Conservation (phyloP, 1,284 basidiomycete species). For the Cutaneotrichosporon sp. region DNA sequence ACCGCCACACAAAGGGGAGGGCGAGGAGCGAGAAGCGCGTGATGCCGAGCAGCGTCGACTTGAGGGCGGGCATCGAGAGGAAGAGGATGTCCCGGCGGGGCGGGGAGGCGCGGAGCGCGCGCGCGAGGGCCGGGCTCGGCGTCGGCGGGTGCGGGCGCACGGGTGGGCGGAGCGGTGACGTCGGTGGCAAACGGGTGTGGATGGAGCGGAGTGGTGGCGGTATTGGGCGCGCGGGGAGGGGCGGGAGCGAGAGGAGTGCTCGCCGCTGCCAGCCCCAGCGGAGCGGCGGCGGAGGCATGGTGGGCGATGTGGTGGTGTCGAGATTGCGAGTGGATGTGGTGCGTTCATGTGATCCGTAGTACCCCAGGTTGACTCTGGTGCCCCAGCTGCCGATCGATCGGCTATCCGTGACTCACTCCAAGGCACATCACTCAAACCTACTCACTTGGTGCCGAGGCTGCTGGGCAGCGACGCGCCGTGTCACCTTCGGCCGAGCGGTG, state of each 20-base stretch:
- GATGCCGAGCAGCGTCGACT: constrained; percentile 52
- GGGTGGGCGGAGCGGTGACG: neutral
- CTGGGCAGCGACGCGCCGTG: neutral
- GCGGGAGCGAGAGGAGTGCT: neutral
- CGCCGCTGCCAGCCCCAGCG: constrained; percentile 5
- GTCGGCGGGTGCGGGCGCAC: neutral
- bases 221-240: neutral
- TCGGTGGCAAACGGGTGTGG: neutral
- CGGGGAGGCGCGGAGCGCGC: constrained; percentile 46
- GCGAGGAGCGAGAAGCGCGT: constrained; percentile 55
- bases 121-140: neutral
- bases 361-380: no score
- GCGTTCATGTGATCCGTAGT: neutral
- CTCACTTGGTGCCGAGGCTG: neutral
- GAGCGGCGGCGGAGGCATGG: constrained; percentile 3
- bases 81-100: constrained; percentile 56
- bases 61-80: constrained; percentile 56
- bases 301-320: neutral
- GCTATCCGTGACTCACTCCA: neutral
- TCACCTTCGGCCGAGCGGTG: neutral
- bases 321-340: neutral
- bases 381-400: neutral
- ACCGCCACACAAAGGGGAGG: constrained; percentile 57
- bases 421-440: no score
- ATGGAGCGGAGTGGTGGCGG: neutral